A percentile compares a stretch with the other conserved stretches of the same genome.
Evolutionary conservation across 768 basidiomycete species (phyloP).

Genomic region (Dioszegia hungarica): DNA sequence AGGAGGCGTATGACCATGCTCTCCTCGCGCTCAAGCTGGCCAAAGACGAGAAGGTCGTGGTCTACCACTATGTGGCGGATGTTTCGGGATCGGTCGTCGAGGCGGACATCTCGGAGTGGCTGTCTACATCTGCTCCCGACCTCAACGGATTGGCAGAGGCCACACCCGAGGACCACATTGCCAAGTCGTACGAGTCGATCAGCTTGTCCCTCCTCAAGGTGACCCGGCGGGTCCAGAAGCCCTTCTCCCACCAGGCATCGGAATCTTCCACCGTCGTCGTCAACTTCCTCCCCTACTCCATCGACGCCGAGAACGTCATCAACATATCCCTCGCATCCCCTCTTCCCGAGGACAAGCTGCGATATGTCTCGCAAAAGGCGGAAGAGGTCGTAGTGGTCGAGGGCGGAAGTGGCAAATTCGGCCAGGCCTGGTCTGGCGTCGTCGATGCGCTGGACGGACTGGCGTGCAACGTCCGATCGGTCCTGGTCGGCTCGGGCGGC

Average conservation of each 20-base stretch:
- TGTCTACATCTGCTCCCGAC: constrained; percentile 48
- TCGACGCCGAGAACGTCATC: constrained; percentile 54
- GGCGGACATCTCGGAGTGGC: constrained; percentile 60
- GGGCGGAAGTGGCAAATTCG: constrained; percentile 44
- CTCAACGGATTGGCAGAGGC: constrained; percentile 13
- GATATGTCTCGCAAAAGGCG: constrained; percentile 46
- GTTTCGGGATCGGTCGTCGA: constrained; percentile 53
- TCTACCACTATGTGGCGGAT: constrained; percentile 73
- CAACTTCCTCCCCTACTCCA: constrained; percentile 62
- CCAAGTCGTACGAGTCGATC: constrained; percentile 63
- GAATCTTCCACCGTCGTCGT: constrained; percentile 57
- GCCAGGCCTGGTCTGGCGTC: constrained; percentile 35
- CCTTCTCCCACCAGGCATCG: constrained; percentile 56
- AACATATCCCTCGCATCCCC: constrained; percentile 52
- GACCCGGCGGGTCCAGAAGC: constrained; percentile 60
- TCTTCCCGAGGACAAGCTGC: constrained; percentile 31
- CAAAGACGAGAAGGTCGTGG: constrained; percentile 62
- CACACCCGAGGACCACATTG: constrained; percentile 6
- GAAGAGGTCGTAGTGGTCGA: constrained; percentile 45
- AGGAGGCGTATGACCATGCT: constrained; percentile 85
- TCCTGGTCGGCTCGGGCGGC: constrained; percentile 47
- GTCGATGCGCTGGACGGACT: constrained; percentile 54
- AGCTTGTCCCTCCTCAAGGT: constrained; percentile 62
- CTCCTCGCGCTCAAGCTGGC: constrained; percentile 79
- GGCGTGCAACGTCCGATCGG: constrained; percentile 40